A percentile compares a stretch with the other conserved stretches of the same genome.
These are phyloP conservation scores for Eucalyptus tenuipes DNA, from an alignment of 345 rosid species.

Conservation along the genomic window DNA sequence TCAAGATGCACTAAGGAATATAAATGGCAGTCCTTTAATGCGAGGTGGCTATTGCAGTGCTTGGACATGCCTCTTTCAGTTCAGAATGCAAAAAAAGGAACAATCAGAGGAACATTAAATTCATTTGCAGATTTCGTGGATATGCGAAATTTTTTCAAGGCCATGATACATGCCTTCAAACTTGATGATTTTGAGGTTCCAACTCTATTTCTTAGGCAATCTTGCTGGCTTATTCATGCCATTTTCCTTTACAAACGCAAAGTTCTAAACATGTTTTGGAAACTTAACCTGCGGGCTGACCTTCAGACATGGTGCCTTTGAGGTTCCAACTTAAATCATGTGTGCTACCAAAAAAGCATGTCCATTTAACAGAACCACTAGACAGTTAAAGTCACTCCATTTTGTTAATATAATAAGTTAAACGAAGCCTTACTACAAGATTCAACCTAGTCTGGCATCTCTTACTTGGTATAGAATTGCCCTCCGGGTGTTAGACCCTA, in stretches of 20 bases:
- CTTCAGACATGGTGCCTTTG: neutral
- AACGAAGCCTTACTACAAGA: neutral
- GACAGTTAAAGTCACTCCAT: neutral
- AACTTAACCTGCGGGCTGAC: neutral
- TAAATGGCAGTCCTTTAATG: neutral
- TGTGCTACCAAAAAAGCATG: neutral
- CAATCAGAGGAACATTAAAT: neutral
- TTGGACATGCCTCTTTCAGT: neutral
- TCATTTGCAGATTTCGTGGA: neutral
- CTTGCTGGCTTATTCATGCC: neutral
- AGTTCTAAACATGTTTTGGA: neutral
- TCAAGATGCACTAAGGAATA: neutral
- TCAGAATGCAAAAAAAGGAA: neutral
- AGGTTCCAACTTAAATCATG: neutral
- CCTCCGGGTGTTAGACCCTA: constrained; percentile 59
- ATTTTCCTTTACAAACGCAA: neutral
- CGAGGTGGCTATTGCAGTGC: neutral
- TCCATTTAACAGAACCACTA: neutral
- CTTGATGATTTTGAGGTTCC: neutral
- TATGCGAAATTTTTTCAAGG: neutral
- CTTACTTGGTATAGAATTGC: constrained; percentile 63
- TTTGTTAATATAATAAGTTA: neutral
- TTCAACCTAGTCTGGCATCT: neutral
- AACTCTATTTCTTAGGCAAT: neutral
- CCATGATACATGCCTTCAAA: neutral